A percentile compares a stretch with the other conserved stretches of the same genome.
Evolutionary conservation across 305 asterid species (phyloP).

Genomic region (Rubia tinctorum): DNA sequence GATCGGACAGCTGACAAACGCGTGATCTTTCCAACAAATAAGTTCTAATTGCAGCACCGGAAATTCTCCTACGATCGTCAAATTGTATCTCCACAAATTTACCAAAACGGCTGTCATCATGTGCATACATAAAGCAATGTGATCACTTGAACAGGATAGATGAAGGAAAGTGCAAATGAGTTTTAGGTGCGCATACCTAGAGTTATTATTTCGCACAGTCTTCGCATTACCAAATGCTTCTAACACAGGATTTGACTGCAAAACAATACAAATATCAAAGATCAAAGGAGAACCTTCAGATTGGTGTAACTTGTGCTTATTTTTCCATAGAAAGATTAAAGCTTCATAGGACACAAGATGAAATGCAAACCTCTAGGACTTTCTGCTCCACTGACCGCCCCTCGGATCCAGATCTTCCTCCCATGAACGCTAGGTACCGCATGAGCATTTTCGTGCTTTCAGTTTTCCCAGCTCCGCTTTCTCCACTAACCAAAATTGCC

Average conservation of each 20-base stretch:
- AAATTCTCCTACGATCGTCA: constrained; percentile 58
- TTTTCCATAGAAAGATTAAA: too few species aligned
- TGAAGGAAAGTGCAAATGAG: neutral
- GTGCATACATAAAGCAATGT: constrained; percentile 15
- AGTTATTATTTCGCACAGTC: constrained; percentile 73
- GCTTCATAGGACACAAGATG: neutral
- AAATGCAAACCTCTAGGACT: constrained; percentile 71
- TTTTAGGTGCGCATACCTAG: constrained; percentile 41
- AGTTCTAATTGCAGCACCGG: constrained; percentile 91
- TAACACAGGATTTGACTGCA: constrained; percentile 77
- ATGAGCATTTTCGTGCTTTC: constrained; percentile 85
- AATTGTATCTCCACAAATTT: constrained; percentile 90
- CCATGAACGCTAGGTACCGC: constrained; percentile 83
- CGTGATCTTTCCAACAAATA: constrained; percentile 84
- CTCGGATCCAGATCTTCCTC: constrained; percentile 58
- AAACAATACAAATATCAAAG: constrained; percentile 16
- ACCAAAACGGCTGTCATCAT: constrained; percentile 69
- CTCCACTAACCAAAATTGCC: constrained; percentile 86
- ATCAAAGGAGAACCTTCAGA: constrained; percentile 1
- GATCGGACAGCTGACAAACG: constrained; percentile 90
- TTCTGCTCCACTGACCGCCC: constrained; percentile 71
- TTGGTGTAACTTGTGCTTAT: neutral
- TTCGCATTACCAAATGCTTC: constrained; percentile 88
- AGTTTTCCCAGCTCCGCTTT: constrained; percentile 93
- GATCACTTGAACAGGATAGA: constrained; percentile 15